Conservation (phyloP, 257 asterid genomes). For the Jaltomata sinuosa region DNA sequence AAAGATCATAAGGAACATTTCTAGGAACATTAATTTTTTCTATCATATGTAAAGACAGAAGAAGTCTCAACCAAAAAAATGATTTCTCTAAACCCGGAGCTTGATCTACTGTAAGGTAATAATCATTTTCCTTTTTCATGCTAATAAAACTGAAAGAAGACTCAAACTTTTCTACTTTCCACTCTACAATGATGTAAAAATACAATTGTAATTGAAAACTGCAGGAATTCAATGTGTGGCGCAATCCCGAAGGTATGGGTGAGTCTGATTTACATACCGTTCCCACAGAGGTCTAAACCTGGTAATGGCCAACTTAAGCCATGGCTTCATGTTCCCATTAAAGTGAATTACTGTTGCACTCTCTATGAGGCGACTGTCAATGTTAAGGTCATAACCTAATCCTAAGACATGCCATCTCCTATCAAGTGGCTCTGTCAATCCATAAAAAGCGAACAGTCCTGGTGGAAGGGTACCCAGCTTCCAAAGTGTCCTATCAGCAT, state of each 20-base stretch:
- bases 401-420: slow-evolving; percentile 20
- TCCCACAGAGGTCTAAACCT: slow-evolving; percentile 9
- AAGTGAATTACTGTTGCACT: too few relatives aligned
- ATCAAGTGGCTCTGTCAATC: slow-evolving; percentile 13
- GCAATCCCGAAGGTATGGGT: slow-evolving; percentile 3
- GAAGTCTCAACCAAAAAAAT: slow-evolving; percentile 12
- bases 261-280: neutral
- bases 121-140: slow-evolving; percentile 8
- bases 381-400: slow-evolving; percentile 7
- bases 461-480: slow-evolving; percentile 11
- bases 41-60: slow-evolving; percentile 13
- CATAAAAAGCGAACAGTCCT: slow-evolving; percentile 7
- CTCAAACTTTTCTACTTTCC: slow-evolving; percentile 3
- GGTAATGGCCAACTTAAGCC: slow-evolving; percentile 11
- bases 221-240: neutral
- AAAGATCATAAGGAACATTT: neutral
- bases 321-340: too few relatives aligned
- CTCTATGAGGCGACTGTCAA: neutral
- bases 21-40: slow-evolving; percentile 2
- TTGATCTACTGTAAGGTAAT: slow-evolving; percentile 5
- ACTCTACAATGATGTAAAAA: slow-evolving; percentile 2
- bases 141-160: neutral
- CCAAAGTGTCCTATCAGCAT: slow-evolving; percentile 4
- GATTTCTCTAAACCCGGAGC: too few relatives aligned
- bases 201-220: neutral